Percentiles rank a stretch among this genome's conserved stretches.
These are phyloP conservation scores for Fragilaria crotonensis DNA, from an alignment of 108 stramenopile species.

Conservation along the genomic window DNA sequence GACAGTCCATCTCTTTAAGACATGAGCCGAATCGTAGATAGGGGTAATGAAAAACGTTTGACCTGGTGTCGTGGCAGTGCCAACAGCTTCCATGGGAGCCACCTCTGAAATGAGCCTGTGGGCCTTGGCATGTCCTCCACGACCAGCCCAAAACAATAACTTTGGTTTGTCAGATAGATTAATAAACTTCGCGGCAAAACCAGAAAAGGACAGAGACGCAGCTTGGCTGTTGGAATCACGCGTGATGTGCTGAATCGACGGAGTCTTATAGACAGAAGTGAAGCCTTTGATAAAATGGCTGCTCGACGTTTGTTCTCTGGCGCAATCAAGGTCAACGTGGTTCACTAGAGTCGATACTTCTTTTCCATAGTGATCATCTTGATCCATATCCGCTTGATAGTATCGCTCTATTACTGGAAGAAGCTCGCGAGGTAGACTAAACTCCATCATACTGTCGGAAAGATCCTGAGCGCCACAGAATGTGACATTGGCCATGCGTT, in stretches of 20 bases:
- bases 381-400: constrained; percentile 30
- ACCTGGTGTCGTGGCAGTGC: constrained; percentile 70
- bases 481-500: constrained; percentile 33
- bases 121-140: constrained; percentile 38
- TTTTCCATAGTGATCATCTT: constrained; percentile 39
- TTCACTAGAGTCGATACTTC: no score
- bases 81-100: constrained; percentile 68
- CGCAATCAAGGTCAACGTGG: no score
- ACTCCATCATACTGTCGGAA: no score
- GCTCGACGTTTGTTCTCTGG: constrained; percentile 20
- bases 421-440: no score
- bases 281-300: background rate
- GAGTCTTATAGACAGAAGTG: background rate
- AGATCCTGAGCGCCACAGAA: no score
- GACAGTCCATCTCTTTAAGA: constrained; percentile 56
- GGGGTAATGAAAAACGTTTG: constrained; percentile 68
- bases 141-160: constrained; percentile 74
- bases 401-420: no score
- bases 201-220: constrained; percentile 61
- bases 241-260: constrained; percentile 4
- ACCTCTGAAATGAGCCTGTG: constrained; percentile 54
- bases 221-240: constrained; percentile 24
- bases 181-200: constrained; percentile 79
- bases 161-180: constrained; percentile 58
- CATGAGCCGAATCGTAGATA: constrained; percentile 47